Evolutionary conservation across 768 basidiomycete species (phyloP).

Genomic region (Xerocomellus amylosporus): DNA sequence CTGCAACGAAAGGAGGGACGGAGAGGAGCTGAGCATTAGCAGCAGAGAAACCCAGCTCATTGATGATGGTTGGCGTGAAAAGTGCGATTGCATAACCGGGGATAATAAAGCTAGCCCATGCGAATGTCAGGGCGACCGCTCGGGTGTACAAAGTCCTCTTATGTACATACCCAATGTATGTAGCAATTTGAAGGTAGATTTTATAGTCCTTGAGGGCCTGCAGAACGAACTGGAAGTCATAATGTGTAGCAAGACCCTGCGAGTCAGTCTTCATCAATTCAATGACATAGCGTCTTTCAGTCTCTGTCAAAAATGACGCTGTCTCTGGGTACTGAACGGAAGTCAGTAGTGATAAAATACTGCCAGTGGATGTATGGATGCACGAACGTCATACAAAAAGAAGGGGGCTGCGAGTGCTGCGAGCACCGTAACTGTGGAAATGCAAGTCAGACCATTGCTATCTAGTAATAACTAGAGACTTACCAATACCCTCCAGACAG

Average conservation of each 20-base stretch:
- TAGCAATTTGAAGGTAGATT: constrained; percentile 28
- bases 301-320: constrained; percentile 28
- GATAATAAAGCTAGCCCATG: constrained; percentile 35
- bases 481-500: constrained; percentile 29
- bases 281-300: constrained; percentile 40
- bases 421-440: constrained; percentile 8
- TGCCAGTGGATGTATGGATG: not conserved
- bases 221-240: constrained; percentile 42
- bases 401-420: constrained; percentile 34
- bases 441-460: not conserved
- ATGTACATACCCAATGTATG: constrained; percentile 39
- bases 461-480: not conserved
- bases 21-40: constrained; percentile 47
- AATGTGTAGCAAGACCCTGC: constrained; percentile 44
- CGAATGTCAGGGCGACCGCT: not conserved
- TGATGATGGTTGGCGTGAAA: constrained; percentile 48
- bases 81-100: constrained; percentile 46
- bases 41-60: constrained; percentile 47
- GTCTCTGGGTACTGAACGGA: constrained; percentile 9
- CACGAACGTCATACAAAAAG: constrained; percentile 49
- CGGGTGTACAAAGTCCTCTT: not conserved
- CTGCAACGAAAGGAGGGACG: constrained; percentile 45
- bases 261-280: constrained; percentile 42
- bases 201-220: constrained; percentile 49
- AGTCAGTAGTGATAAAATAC: not conserved